Conservation (phyloP, 495 filamentous ascomycete genomes). For the Parathielavia appendiculata region DNA sequence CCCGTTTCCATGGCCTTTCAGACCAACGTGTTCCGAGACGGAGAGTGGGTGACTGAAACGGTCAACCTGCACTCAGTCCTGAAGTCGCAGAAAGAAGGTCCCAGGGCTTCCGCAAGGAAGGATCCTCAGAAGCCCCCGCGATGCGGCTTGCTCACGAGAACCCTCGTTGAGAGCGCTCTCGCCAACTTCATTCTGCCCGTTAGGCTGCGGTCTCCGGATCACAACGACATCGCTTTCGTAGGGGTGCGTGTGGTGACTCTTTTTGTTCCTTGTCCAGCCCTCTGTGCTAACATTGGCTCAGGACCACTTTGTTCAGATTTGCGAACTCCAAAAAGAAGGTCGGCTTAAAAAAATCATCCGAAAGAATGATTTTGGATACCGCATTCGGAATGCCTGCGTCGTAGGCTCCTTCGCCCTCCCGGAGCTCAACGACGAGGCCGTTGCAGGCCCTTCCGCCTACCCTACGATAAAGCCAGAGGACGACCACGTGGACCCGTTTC, state of each 20-base stretch:
- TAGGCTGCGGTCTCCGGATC: constrained; percentile 58
- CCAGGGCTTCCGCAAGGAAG: constrained; percentile 22
- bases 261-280: not conserved
- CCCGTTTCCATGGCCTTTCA: constrained; percentile 38
- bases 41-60: constrained; percentile 54
- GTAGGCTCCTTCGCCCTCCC: constrained; percentile 42
- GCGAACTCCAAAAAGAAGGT: constrained; percentile 56
- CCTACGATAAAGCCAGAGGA: constrained; percentile 32
- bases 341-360: constrained; percentile 64
- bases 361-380: constrained; percentile 69
- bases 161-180: constrained; percentile 67
- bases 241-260: constrained; percentile 50
- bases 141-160: constrained; percentile 69
- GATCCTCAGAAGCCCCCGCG: constrained; percentile 40
- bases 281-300: constrained; percentile 19
- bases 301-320: constrained; percentile 65
- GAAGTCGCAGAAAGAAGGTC: constrained; percentile 24
- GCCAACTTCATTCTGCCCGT: constrained; percentile 78
- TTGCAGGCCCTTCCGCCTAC: not conserved
- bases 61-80: constrained; percentile 42
- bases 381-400: constrained; percentile 60
- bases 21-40: constrained; percentile 51
- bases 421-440: constrained; percentile 21
- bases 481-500: constrained; percentile 23
- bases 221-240: constrained; percentile 89